A percentile compares a stretch with the other conserved stretches of the same genome.
Evolutionary conservation across 768 basidiomycete genomes (phyloP).

Genomic region (Boletales sp.): DNA sequence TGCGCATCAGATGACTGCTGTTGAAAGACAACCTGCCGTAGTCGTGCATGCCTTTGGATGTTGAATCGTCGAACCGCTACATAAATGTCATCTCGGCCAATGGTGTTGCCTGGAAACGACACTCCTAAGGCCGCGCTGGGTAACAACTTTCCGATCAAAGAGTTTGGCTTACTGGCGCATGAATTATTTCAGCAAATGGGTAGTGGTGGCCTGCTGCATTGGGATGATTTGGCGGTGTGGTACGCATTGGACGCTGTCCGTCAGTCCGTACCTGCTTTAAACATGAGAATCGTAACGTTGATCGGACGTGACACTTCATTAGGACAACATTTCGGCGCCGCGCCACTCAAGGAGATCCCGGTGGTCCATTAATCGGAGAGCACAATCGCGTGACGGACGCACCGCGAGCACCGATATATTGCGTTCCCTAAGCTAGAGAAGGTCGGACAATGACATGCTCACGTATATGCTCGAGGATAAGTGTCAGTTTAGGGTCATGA

Average conservation of each 20-base stretch:
- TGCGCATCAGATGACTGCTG: neutral
- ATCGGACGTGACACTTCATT: neutral
- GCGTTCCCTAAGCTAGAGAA: neutral
- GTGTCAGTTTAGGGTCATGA: neutral
- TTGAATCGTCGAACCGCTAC: neutral
- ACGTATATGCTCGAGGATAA: conserved; percentile 5
- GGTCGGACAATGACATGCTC: conserved; percentile 2
- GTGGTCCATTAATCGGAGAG: neutral
- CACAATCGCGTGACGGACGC: neutral
- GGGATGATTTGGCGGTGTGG: neutral
- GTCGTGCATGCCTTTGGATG: neutral
- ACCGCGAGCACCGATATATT: neutral
- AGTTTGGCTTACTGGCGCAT: neutral
- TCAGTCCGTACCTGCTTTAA: neutral
- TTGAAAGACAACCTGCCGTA: neutral
- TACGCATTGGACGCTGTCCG: neutral
- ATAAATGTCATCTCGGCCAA: neutral
- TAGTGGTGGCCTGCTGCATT: neutral
- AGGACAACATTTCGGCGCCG: neutral
- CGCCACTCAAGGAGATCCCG: neutral
- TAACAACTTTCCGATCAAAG: neutral
- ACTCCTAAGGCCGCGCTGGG: neutral
- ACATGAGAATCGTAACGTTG: too few species aligned
- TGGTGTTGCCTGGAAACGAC: neutral
- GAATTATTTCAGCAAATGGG: conserved; percentile 4